A percentile compares a stretch with the other conserved stretches of the same genome.
phyloP scores from a whole-genome alignment of 805 yeast species.

The Saccharomyces jurei region DNA sequence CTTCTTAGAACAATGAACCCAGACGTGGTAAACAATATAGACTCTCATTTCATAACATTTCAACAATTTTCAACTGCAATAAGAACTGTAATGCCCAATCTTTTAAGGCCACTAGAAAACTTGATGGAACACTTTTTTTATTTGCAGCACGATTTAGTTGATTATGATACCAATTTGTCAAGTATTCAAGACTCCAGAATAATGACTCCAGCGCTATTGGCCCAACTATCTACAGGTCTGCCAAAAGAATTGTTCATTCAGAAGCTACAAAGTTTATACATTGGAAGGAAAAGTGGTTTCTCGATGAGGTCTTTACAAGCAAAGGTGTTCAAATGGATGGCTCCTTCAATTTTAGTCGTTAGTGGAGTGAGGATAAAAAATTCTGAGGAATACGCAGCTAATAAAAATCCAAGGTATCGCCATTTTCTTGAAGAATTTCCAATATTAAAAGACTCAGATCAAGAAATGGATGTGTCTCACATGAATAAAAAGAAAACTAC shows the following conservation, averaged over 20 bases:
- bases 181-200: constrained; percentile 17
- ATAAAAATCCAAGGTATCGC: constrained; percentile 36
- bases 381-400: constrained; percentile 17
- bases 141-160: constrained; percentile 19
- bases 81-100: constrained; percentile 33
- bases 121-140: constrained; percentile 39
- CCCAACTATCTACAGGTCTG: constrained; percentile 37
- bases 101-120: constrained; percentile 39
- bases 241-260: constrained; percentile 36
- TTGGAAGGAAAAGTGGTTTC: constrained; percentile 67
- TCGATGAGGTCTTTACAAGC: constrained; percentile 82
- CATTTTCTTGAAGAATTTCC: constrained; percentile 46
- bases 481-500: constrained; percentile 34
- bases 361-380: constrained; percentile 48
- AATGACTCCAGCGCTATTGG: constrained; percentile 27
- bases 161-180: constrained; percentile 29
- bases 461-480: constrained; percentile 11
- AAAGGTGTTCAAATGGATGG: constrained; percentile 81
- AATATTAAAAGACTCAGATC: constrained; percentile 30
- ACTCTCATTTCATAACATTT: constrained; percentile 18
- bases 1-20: constrained; percentile 45
- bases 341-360: constrained; percentile 68
- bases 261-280: constrained; percentile 47
- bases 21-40: constrained; percentile 23
- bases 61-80: constrained; percentile 31